These are phyloP conservation scores for Colletotrichum magnum DNA, from an alignment of 2,329 filamentous ascomycete genomes.

Conservation along the genomic window DNA sequence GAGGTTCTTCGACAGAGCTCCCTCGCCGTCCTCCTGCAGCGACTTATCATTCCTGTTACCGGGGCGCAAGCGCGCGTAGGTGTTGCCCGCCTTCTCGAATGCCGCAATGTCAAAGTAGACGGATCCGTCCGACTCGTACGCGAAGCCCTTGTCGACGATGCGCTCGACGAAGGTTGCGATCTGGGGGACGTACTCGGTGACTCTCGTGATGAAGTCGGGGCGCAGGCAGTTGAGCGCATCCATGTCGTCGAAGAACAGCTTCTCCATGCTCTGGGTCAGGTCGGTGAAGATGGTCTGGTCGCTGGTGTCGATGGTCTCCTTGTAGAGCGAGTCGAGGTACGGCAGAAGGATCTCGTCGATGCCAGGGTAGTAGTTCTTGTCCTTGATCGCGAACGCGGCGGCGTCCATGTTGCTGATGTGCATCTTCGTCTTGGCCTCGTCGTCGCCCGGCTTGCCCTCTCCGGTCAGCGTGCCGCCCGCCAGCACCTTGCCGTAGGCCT, in stretches of 20 bases:
- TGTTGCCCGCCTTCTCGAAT: conserved; percentile 87
- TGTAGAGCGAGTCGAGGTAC: conserved; percentile 81
- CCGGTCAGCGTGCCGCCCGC: conserved; percentile 69
- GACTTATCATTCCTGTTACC: conserved; percentile 88
- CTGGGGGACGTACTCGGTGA: conserved; percentile 92
- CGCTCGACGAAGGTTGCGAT: conserved; percentile 88
- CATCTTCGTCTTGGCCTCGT: conserved; percentile 92
- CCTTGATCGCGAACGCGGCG: conserved; percentile 64
- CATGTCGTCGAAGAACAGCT: conserved; percentile 92
- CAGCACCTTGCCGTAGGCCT: conserved; percentile 68
- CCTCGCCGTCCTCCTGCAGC: conserved; percentile 90
- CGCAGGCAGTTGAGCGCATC: conserved; percentile 85
- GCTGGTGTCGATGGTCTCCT: conserved; percentile 72
- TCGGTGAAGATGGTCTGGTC: conserved; percentile 85
- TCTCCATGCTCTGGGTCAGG: conserved; percentile 87
- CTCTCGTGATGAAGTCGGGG: conserved; percentile 86
- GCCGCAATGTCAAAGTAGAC: conserved; percentile 94
- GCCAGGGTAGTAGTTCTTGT: conserved; percentile 66
- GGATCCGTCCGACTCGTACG: conserved; percentile 85
- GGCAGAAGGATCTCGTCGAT: conserved; percentile 80
- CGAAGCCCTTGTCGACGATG: conserved; percentile 88
- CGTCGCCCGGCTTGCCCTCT: conserved; percentile 77
- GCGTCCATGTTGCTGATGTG: conserved; percentile 77
- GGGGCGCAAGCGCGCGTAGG: conserved; percentile 87
- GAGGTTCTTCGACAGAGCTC: conserved; percentile 76